These are phyloP conservation scores for Metrosideros polymorpha DNA, from an alignment of 441 rosid genomes.

Conservation along the genomic window DNA sequence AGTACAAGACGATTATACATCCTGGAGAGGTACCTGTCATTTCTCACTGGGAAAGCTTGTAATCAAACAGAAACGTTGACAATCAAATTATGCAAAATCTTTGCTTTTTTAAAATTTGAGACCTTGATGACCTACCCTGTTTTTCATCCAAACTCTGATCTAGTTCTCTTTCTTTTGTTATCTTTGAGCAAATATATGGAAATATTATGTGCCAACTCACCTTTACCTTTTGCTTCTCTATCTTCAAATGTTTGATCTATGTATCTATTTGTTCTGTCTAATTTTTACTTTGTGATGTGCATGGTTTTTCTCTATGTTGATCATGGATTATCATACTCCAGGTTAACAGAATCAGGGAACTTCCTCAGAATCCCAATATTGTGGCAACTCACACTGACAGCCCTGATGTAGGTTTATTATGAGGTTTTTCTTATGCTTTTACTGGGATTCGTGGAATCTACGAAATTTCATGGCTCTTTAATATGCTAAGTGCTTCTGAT, in stretches of 20 bases:
- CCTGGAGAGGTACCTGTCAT: conserved; percentile 84
- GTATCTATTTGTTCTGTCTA: neutral
- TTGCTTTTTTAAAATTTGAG: neutral
- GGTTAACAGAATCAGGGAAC: conserved; percentile 99
- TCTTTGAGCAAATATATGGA: neutral
- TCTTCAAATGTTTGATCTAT: neutral
- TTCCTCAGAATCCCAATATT: conserved; percentile 86
- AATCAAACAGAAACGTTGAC: neutral
- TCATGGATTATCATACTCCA: conserved; percentile 16
- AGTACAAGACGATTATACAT: conserved; percentile 96
- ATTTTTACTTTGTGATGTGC: neutral
- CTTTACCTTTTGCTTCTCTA: neutral
- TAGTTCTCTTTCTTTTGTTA: neutral
- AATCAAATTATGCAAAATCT: neutral
- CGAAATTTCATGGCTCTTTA: neutral
- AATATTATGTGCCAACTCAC: neutral
- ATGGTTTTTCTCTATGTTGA: neutral
- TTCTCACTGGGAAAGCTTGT: neutral
- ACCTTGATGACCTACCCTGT: neutral
- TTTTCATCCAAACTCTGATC: neutral
- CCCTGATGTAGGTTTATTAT: conserved; percentile 64
- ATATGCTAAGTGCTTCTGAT: neutral
- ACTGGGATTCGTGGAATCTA: neutral
- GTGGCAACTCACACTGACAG: conserved; percentile 98
- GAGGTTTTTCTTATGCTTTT: neutral